Percentiles rank a stretch among this genome's conserved stretches.
Evolutionary conservation across 345 rosid species (phyloP).

Genomic region (Brassica rapa): DNA sequence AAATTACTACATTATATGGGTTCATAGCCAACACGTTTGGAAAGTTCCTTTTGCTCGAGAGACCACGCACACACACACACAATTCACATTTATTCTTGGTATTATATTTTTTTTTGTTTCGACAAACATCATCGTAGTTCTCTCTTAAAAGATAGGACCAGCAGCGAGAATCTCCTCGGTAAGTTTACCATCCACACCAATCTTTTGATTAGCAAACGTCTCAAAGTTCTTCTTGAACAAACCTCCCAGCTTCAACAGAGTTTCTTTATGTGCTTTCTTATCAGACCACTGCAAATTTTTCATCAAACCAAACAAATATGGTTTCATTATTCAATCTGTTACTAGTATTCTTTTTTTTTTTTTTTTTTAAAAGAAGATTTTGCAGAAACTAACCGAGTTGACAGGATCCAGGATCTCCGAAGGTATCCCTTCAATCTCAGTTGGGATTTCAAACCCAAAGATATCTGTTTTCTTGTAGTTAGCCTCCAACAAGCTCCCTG

Average conservation of each 20-base stretch:
- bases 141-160: constrained; percentile 66
- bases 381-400: constrained; percentile 60
- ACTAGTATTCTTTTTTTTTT: neutral
- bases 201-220: constrained; percentile 71
- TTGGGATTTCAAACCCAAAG: constrained; percentile 85
- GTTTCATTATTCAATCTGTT: neutral
- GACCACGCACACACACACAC: no score
- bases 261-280: constrained; percentile 75
- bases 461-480: constrained; percentile 69
- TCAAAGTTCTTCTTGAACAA: constrained; percentile 81
- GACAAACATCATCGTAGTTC: neutral
- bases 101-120: neutral
- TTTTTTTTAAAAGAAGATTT: neutral
- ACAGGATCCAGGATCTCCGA: constrained; percentile 78
- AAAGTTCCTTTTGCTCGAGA: no score
- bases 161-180: constrained; percentile 83
- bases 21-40: no score
- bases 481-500: constrained; percentile 70
- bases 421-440: constrained; percentile 77
- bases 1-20: no score
- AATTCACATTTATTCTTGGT: no score
- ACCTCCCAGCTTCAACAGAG: constrained; percentile 80
- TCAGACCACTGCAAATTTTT: constrained; percentile 66
- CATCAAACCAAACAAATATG: neutral
- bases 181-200: constrained; percentile 75